Evolutionary conservation across 441 rosid genomes (phyloP).

Genomic region (Populus hybrid): DNA sequence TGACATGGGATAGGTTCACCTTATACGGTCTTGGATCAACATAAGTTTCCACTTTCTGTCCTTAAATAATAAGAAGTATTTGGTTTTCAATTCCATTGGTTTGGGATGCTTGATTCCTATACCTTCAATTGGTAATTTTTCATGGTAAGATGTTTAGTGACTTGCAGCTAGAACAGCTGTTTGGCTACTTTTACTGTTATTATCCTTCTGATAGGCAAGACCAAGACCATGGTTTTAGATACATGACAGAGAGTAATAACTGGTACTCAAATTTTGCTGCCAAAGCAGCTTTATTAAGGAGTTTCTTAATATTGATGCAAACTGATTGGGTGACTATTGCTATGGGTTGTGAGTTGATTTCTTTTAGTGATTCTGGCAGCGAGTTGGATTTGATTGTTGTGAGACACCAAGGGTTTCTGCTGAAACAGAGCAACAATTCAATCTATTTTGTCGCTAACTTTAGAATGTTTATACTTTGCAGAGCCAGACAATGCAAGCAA

Average conservation of each 20-base stretch:
- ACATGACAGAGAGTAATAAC: neutral
- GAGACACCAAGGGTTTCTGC: neutral
- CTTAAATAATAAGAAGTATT: too few relatives aligned
- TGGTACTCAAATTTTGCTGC: neutral
- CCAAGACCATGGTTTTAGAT: neutral
- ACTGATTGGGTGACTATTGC: neutral
- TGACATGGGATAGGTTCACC: neutral
- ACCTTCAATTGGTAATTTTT: neutral
- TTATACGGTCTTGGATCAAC: neutral
- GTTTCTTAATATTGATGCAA: neutral
- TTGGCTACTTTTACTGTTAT: neutral
- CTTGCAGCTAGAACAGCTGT: neutral
- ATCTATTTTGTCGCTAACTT: slow-evolving; percentile 7
- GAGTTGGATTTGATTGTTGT: neutral
- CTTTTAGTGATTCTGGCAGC: neutral
- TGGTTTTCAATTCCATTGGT: neutral
- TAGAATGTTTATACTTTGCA: slow-evolving; percentile 32
- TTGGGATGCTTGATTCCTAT: neutral
- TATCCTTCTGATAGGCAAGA: neutral
- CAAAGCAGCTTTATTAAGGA: neutral
- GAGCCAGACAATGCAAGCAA: slow-evolving; percentile 93
- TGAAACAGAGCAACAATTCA: neutral
- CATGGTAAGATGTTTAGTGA: neutral
- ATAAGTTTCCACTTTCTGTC: neutral
- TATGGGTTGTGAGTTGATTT: neutral